These are phyloP conservation scores for Ophiostoma piceae DNA, from an alignment of 2,329 filamentous ascomycete species.

Conservation along the genomic window DNA sequence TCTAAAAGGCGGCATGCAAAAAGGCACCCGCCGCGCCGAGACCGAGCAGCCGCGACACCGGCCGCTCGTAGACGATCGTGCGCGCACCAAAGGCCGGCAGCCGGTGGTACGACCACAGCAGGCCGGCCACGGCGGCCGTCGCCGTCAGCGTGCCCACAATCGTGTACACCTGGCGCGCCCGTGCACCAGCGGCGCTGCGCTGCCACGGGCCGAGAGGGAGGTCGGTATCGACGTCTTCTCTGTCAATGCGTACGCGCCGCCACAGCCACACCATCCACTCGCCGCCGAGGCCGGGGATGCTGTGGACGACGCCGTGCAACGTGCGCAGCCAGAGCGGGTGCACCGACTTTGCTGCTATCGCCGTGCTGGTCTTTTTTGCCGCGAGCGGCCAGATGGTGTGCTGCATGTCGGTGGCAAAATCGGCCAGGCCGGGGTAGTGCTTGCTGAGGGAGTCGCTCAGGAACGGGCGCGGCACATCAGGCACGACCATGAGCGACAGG, in stretches of 20 bases:
- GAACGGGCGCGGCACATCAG: conserved; percentile 36
- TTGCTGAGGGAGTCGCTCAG: conserved; percentile 30
- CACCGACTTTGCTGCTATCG: background rate
- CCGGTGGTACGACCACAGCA: conserved; percentile 37
- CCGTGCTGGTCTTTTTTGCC: too few species aligned
- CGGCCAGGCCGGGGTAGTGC: conserved; percentile 23
- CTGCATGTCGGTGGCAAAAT: conserved; percentile 26
- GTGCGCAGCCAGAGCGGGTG: conserved; percentile 30
- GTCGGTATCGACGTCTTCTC: conserved; percentile 13
- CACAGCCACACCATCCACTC: conserved; percentile 35
- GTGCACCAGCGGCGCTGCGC: conserved; percentile 18
- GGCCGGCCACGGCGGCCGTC: conserved; percentile 36
- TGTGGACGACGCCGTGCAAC: conserved; percentile 34
- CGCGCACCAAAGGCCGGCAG: conserved; percentile 44
- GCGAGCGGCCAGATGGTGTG: conserved; percentile 11
- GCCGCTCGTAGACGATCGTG: conserved; percentile 41
- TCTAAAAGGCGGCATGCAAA: conserved; percentile 31
- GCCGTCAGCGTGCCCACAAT: conserved; percentile 37
- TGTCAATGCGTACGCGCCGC: conserved; percentile 29
- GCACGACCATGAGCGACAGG: conserved; percentile 61
- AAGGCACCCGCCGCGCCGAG: conserved; percentile 47
- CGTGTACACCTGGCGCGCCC: conserved; percentile 32
- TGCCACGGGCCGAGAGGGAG: conserved; percentile 27
- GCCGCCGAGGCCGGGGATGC: conserved; percentile 33
- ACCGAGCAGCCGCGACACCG: conserved; percentile 36